Base-by-base conservation (phyloP, 805 yeast species). In the Monosporozyma unispora region DNA sequence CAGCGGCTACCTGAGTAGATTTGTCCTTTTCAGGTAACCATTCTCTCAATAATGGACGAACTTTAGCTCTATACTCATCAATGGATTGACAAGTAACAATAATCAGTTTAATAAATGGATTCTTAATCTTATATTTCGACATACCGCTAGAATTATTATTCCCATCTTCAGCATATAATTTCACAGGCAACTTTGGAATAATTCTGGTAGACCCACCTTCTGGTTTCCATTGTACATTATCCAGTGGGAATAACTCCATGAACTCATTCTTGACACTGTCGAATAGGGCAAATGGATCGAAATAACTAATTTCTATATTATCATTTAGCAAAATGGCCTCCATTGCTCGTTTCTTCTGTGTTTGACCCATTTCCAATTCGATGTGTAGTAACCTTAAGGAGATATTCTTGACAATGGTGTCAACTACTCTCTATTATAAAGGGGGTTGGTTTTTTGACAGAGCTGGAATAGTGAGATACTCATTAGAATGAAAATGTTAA, bases 61-160 rank as follows among this genome's bases (percentile, higher is more conserved):
- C 88, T 58, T 83, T 86, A 0, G 84, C 65, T 52, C 95, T 72
- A 64, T 91, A 91, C 1, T 78, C 78, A 14, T 91, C 98, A 18
- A 84, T 63, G 42, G 77, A 78, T 4, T 78, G 80, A 52, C 83
- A 78, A 49, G 76, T 76, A 7, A 91, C 73, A 49, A 90, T 77
- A 71, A 91, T 81, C 19, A 89, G 60, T 54, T 83, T 75, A 44
- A 86, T 69, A 55, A 83, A 80, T 7, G 37, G 47, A 3, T 48
- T 46, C 3, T 41, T 47, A 18, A 18, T 11, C 18, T 5, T 18
- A 12, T 43, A 31, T 8, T 31, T 27, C 1, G 47, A 44, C 4
- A 35, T 18, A 3, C 27, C 11, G 5, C 14, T 38, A 6, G 23
- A 23, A n/a, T 33, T 18, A 45, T 37, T 41, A 22, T 9, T 49